Evolutionary conservation across 225 moss, liverwort and hornwort species (phyloP), one percentile per base, ranked within the genome.

Genomic region (Sphagnum tenellum): DNA sequence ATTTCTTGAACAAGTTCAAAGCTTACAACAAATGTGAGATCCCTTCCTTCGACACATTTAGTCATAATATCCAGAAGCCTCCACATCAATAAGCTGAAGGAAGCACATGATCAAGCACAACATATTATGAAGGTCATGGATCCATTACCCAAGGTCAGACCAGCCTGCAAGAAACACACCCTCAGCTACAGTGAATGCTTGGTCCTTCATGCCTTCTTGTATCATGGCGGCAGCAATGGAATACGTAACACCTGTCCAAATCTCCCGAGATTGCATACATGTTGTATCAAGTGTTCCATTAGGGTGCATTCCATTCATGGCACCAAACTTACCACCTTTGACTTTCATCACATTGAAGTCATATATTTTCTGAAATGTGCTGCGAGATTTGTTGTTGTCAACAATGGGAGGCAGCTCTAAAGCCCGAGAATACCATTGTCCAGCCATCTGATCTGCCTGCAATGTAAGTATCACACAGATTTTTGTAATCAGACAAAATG

Each of bases 201-300:
- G 73, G n/a, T 83, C 83, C 45, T 76, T 69, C 83, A 83, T 79
- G n/a, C 83, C 83, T 71, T 83, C 83, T 45, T 83, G 76, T 45
- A 83, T 79, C 83, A 83, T 83, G 12, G 76, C 73, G 46, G 83
- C 83, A 11, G 83, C 79, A 48, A 75, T 73, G 3, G 83, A 75
- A 62, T 83, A 83, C 48, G 83, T 83, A 47, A 83, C 83, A 55
- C 83, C 83, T 6, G 79, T 79, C 83, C 83, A 83, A 14, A 83
- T 74, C 72, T 83, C 83, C 49, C 83, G 71, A 48, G 83, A 83
- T 64, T 83, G 83, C 83, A 83, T 83, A 56, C 76, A 76, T 6
- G 76, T 79, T n/a, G 79, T 79, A 48, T 83, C 83, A 14, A 79
- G 74, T 68, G 66, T 73, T 9, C 83, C 83, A 70, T 72, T 69